phyloP scores from a whole-genome alignment of 225 moss, liverwort and hornwort species.

The Bryum argenteum region DNA sequence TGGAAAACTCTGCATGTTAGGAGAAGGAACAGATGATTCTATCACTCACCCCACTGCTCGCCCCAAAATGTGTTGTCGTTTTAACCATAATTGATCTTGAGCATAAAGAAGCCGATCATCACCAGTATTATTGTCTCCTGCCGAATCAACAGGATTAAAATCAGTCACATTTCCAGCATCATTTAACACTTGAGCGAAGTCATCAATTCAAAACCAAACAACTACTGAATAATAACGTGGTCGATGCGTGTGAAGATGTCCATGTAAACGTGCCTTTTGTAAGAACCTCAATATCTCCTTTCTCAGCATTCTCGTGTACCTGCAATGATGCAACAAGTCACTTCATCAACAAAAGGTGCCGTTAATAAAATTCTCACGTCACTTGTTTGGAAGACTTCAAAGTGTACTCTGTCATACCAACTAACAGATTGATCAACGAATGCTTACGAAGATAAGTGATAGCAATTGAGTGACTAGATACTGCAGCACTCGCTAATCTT shows the following conservation, averaged over 20 bases:
- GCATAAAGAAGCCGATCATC: constrained; percentile 97
- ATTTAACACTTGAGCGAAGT: constrained; percentile 13
- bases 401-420: not conserved
- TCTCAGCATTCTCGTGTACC: constrained; percentile 61
- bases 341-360: not conserved
- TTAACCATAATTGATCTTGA: constrained; percentile 89
- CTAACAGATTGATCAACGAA: not conserved
- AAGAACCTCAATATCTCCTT: constrained; percentile 56
- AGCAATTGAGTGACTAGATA: not conserved
- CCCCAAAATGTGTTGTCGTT: constrained; percentile 96
- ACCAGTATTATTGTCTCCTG: constrained; percentile 89
- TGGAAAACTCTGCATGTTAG: not conserved
- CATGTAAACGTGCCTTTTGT: constrained; percentile 44
- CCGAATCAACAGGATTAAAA: constrained; percentile 10
- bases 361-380: not conserved
- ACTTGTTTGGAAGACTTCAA: not conserved
- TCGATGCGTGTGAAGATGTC: constrained; percentile 1
- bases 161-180: not conserved
- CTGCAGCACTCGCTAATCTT: constrained; percentile 4
- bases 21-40: not conserved
- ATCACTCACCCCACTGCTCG: constrained; percentile 86
- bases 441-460: constrained; percentile 5
- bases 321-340: constrained; percentile 28
- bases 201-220: not conserved
- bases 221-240: not conserved